These are phyloP conservation scores for Xylaria flabelliformis DNA, from an alignment of 495 filamentous ascomycete species.

Conservation along the genomic window DNA sequence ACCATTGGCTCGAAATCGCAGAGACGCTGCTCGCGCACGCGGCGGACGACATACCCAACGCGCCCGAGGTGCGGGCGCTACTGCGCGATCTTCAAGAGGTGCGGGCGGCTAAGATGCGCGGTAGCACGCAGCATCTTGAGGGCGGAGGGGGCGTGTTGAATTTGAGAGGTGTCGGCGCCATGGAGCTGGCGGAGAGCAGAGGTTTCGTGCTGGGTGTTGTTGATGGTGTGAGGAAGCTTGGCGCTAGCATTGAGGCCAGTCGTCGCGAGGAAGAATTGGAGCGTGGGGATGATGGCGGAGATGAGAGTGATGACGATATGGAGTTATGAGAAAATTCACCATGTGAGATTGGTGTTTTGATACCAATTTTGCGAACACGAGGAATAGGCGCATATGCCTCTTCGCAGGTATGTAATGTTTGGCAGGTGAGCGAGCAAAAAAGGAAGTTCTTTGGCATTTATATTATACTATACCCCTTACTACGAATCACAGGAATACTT, in stretches of 20 bases:
- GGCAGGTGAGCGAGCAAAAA: not conserved
- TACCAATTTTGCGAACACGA: not conserved
- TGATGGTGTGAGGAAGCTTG: slow-evolving; percentile 79
- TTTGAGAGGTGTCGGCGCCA: slow-evolving; percentile 83
- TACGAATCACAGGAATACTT: not conserved
- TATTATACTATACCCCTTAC: slow-evolving; percentile 5
- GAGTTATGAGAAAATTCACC: slow-evolving; percentile 39
- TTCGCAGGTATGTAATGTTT: not conserved
- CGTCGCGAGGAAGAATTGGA: slow-evolving; percentile 63
- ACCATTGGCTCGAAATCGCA: slow-evolving; percentile 90
- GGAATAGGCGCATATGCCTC: not conserved
- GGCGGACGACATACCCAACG: slow-evolving; percentile 80
- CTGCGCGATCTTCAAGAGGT: slow-evolving; percentile 87
- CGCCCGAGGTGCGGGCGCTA: slow-evolving; percentile 74
- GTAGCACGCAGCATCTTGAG: slow-evolving; percentile 71
- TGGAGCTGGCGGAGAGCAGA: slow-evolving; percentile 89
- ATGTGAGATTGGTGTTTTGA: slow-evolving; percentile 10
- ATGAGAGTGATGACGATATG: slow-evolving; percentile 59
- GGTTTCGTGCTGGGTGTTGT: slow-evolving; percentile 85
- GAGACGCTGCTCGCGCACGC: slow-evolving; percentile 85
- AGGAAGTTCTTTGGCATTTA: not conserved
- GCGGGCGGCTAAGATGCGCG: slow-evolving; percentile 85
- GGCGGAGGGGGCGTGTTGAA: slow-evolving; percentile 70
- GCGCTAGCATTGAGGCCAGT: slow-evolving; percentile 61
- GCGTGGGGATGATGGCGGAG: slow-evolving; percentile 40